These are phyloP conservation scores for Agaricus blazei DNA, from an alignment of 768 basidiomycete genomes.

Conservation along the genomic window DNA sequence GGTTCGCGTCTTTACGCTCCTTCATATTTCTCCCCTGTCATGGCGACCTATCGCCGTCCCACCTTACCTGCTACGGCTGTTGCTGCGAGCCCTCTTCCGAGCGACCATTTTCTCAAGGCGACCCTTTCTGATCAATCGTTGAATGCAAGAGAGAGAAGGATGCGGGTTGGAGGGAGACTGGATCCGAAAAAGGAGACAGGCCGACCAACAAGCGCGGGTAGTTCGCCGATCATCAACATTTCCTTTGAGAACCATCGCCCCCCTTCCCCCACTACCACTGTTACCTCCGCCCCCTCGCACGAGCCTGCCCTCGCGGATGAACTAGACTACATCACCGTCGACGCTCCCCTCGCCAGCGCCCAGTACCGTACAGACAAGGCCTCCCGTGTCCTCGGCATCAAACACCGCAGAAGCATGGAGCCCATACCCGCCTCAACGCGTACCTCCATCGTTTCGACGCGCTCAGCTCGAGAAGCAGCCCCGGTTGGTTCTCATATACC, in stretches of 20 bases:
- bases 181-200: slow-evolving; percentile 30
- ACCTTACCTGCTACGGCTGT: slow-evolving; percentile 29
- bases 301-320: slow-evolving; percentile 59
- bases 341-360: slow-evolving; percentile 26
- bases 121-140: slow-evolving; percentile 47
- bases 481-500: slow-evolving; percentile 60
- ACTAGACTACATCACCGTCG: slow-evolving; percentile 64
- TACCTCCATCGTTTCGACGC: slow-evolving; percentile 74
- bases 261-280: slow-evolving; percentile 18
- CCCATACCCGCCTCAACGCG: slow-evolving; percentile 76
- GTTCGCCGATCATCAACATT: slow-evolving; percentile 49
- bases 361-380: slow-evolving; percentile 62
- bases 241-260: slow-evolving; percentile 27
- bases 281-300: slow-evolving; percentile 22
- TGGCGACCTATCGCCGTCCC: slow-evolving; percentile 25
- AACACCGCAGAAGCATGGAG: slow-evolving; percentile 76
- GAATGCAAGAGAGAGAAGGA: slow-evolving; percentile 21
- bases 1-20: slow-evolving; percentile 9
- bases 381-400: slow-evolving; percentile 70
- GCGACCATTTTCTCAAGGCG: slow-evolving; percentile 41
- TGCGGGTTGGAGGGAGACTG: slow-evolving; percentile 25
- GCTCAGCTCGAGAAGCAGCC: slow-evolving; percentile 53
- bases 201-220: slow-evolving; percentile 27
- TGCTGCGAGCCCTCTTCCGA: slow-evolving; percentile 29
- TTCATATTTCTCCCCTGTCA: slow-evolving; percentile 15